Conservation (phyloP, 768 basidiomycete species). For the Xanthoconium purpureum region DNA sequence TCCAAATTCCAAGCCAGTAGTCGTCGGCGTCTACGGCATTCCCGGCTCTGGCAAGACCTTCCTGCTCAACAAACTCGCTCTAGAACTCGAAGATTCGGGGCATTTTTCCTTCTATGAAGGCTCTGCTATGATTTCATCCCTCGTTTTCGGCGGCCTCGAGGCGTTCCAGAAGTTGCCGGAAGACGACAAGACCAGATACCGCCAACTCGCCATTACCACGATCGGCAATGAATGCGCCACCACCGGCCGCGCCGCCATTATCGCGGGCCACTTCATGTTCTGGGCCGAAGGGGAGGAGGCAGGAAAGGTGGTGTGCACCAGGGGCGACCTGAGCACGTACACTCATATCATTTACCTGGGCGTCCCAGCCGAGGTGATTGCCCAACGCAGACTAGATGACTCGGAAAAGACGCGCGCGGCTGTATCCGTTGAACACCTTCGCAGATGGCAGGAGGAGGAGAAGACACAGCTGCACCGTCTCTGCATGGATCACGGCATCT, state of each 20-base stretch:
- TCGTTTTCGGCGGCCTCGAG: slow-evolving; percentile 9
- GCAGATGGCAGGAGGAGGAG: slow-evolving; percentile 15
- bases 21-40: slow-evolving; percentile 13
- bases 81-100: slow-evolving; percentile 10
- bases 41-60: slow-evolving; percentile 16
- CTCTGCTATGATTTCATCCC: slow-evolving; percentile 14
- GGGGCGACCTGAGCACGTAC: slow-evolving; percentile 15
- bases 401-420: slow-evolving; percentile 5
- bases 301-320: slow-evolving; percentile 16
- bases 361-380: slow-evolving; percentile 11
- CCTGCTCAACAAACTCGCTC: slow-evolving; percentile 9
- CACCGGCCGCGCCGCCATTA: slow-evolving; percentile 9
- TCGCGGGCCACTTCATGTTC: slow-evolving; percentile 15
- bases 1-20: slow-evolving; percentile 4
- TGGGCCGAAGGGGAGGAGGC: slow-evolving; percentile 15
- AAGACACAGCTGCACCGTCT: slow-evolving; percentile 15
- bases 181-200: slow-evolving; percentile 13
- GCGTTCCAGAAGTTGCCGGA: slow-evolving; percentile 12
- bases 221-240: slow-evolving; percentile 9
- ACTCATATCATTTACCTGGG: slow-evolving; percentile 14
- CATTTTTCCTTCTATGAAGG: slow-evolving; percentile 15
- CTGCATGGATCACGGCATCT: slow-evolving; percentile 15
- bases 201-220: slow-evolving; percentile 11
- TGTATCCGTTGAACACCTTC: slow-evolving; percentile 13
- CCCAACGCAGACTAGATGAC: slow-evolving; percentile 11